Conservation (phyloP, 352 stramenopile genomes). For the Phytophthora citricola region DNA sequence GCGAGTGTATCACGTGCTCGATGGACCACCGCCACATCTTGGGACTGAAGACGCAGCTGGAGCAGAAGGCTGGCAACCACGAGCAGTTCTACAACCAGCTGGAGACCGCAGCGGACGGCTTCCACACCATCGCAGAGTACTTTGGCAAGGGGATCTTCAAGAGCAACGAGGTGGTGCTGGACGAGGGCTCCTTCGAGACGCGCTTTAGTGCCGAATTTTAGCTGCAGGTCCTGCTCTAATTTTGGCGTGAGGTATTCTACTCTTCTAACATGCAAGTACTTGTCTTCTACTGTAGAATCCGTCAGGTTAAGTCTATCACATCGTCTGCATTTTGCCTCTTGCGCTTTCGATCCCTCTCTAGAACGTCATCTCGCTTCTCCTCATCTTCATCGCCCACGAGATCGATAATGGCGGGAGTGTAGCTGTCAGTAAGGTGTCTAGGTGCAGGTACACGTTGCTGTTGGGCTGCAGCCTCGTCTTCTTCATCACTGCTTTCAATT, state of each 20-base stretch:
- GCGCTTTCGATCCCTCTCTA: slow-evolving; percentile 17
- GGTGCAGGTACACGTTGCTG: background rate
- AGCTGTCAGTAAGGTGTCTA: background rate
- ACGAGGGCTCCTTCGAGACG: slow-evolving; percentile 72
- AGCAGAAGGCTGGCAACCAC: slow-evolving; percentile 90
- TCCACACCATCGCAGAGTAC: slow-evolving; percentile 92
- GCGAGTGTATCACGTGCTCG: slow-evolving; percentile 90
- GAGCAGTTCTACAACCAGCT: slow-evolving; percentile 95
- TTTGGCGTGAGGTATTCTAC: slow-evolving; percentile 22
- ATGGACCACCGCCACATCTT: slow-evolving; percentile 88
- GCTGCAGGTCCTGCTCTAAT: slow-evolving; percentile 1
- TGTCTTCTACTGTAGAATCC: slow-evolving; percentile 3
- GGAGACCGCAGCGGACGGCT: slow-evolving; percentile 88
- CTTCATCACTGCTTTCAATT: slow-evolving; percentile 53
- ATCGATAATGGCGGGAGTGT: slow-evolving; percentile 13
- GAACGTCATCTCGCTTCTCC: slow-evolving; percentile 1
- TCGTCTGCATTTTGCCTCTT: slow-evolving; percentile 11
- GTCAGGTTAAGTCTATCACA: slow-evolving; percentile 43
- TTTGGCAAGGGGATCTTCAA: slow-evolving; percentile 95
- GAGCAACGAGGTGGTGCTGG: slow-evolving; percentile 67
- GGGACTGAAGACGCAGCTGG: slow-evolving; percentile 86
- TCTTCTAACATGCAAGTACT: slow-evolving; percentile 17
- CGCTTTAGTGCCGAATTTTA: slow-evolving; percentile 90
- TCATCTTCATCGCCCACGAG: slow-evolving; percentile 21
- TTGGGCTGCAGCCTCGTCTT: slow-evolving; percentile 20